Evolutionary conservation across 495 filamentous ascomycete genomes (phyloP).

Genomic region (Hapsidospora chrysogenum): DNA sequence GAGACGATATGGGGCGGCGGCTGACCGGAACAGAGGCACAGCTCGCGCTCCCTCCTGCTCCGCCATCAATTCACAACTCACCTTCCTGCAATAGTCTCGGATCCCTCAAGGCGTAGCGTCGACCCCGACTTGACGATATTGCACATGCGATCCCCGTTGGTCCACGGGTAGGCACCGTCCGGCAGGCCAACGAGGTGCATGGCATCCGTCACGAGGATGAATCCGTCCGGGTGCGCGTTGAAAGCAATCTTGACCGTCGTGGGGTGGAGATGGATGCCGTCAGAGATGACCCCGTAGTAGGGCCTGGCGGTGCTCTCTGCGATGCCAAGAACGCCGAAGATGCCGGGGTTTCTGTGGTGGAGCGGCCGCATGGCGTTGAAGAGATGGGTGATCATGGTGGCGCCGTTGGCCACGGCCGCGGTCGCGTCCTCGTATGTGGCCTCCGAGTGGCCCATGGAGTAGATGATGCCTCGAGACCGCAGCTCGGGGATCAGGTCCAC

Average conservation of each 20-base stretch:
- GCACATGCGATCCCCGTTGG: conserved; percentile 50
- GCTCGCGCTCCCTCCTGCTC: neutral
- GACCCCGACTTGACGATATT: conserved; percentile 45
- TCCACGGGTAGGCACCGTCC: conserved; percentile 67
- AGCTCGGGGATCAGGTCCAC: conserved; percentile 42
- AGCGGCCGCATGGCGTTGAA: conserved; percentile 85
- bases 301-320: conserved; percentile 29
- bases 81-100: conserved; percentile 56
- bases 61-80: conserved; percentile 10
- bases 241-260: conserved; percentile 45
- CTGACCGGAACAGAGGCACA: no score
- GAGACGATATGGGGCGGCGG: no score
- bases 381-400: conserved; percentile 73
- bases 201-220: conserved; percentile 52
- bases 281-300: conserved; percentile 48
- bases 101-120: conserved; percentile 49
- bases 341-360: conserved; percentile 69
- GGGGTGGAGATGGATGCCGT: conserved; percentile 52
- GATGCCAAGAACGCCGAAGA: conserved; percentile 56
- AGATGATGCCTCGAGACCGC: conserved; percentile 41
- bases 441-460: conserved; percentile 68
- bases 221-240: conserved; percentile 41
- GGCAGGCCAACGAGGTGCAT: conserved; percentile 51
- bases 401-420: conserved; percentile 46
- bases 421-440: conserved; percentile 61